phyloP scores from a whole-genome alignment of 225 moss, liverwort and hornwort genomes.

The Takakia lepidozioides region DNA sequence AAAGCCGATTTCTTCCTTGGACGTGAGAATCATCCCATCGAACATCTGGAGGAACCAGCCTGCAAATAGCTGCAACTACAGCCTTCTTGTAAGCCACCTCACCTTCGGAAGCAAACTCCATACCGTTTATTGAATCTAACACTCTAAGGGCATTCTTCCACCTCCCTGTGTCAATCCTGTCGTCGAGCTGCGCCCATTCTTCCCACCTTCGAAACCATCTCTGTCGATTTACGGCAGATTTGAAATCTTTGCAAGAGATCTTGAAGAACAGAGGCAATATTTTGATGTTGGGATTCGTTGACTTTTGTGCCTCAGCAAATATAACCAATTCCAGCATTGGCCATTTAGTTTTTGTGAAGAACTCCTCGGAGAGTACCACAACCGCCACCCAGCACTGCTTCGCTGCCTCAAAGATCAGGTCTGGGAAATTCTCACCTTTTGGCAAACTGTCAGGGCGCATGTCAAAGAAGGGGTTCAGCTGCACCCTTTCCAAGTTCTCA shows the following conservation, averaged over 20 bases:
- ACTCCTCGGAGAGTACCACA: slow-evolving; percentile 12
- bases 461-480: slow-evolving; percentile 4
- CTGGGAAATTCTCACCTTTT: slow-evolving; percentile 3
- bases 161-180: not conserved
- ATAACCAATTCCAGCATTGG: slow-evolving; percentile 17
- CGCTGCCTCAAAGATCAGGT: slow-evolving; percentile 9
- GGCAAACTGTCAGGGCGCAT: slow-evolving; percentile 3
- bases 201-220: slow-evolving; percentile 14
- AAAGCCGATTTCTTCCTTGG: slow-evolving; percentile 13
- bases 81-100: slow-evolving; percentile 13
- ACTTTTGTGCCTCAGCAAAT: slow-evolving; percentile 8
- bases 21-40: slow-evolving; percentile 17
- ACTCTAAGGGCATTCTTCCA: slow-evolving; percentile 9
- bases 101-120: slow-evolving; percentile 11
- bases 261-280: slow-evolving; percentile 12
- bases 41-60: not conserved
- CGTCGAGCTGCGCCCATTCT: slow-evolving; percentile 8
- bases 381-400: slow-evolving; percentile 13
- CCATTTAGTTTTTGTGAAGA: slow-evolving; percentile 13
- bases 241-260: slow-evolving; percentile 24
- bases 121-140: slow-evolving; percentile 11
- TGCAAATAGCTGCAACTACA: slow-evolving; percentile 11
- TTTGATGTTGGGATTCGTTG: not conserved
- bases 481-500: slow-evolving; percentile 9
- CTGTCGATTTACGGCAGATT: slow-evolving; percentile 2